These are phyloP conservation scores for Stephanodiscus minutulus DNA, from an alignment of 108 stramenopile species.

Conservation along the genomic window DNA sequence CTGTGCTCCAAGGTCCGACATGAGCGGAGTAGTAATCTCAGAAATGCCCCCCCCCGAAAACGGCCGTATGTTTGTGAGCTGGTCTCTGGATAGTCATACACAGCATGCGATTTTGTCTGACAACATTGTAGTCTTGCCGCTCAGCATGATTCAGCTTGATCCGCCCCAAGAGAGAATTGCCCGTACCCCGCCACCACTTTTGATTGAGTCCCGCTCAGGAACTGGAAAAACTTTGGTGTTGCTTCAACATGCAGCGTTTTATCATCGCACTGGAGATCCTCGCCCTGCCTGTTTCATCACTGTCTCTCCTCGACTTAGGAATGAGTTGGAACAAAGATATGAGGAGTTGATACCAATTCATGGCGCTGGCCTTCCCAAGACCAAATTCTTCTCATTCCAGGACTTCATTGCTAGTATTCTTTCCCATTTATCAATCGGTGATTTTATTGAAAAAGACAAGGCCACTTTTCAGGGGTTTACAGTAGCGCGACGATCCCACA, in stretches of 20 bases:
- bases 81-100: slow-evolving; percentile 5
- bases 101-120: slow-evolving; percentile 8
- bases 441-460: too few species aligned
- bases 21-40: slow-evolving; percentile 1
- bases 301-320: slow-evolving; percentile 31
- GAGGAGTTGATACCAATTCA: slow-evolving; percentile 5
- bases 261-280: slow-evolving; percentile 1
- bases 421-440: neutral
- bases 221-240: slow-evolving; percentile 44
- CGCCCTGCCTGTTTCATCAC: slow-evolving; percentile 36
- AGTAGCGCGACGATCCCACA: slow-evolving; percentile 1
- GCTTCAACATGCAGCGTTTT: slow-evolving; percentile 34
- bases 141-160: slow-evolving; percentile 17
- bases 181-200: slow-evolving; percentile 10
- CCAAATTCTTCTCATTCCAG: slow-evolving; percentile 25
- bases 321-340: slow-evolving; percentile 25
- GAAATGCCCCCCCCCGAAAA: neutral
- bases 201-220: slow-evolving; percentile 42
- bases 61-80: neutral
- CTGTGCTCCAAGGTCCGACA: slow-evolving; percentile 8
- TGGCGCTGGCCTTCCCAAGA: slow-evolving; percentile 17
- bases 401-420: slow-evolving; percentile 14
- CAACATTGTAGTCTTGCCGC: too few species aligned
- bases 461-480: too few species aligned
- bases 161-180: slow-evolving; percentile 20